Base-by-base conservation (phyloP, 176 grass and related monocot genomes). In the Avena atlantica region DNA sequence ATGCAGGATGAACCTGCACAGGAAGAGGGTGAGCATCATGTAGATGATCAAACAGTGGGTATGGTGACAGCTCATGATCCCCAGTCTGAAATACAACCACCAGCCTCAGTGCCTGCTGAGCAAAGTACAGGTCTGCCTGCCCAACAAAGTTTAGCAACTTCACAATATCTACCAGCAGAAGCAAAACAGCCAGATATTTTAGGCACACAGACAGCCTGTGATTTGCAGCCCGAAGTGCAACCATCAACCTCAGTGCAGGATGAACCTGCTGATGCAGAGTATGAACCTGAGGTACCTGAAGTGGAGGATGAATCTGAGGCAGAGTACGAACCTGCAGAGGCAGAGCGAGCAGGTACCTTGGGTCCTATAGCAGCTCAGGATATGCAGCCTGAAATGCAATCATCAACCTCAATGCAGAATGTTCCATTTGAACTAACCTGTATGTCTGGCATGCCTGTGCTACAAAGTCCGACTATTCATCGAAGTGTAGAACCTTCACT, bases 101-200 rank as follows among this genome's bases (percentile, higher is more conserved):
- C 60, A 63, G 60, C 60, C 60, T 25, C 23, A 63, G 23, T 63
- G 23, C 23, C 9, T 63, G 60, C 60, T 63, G 21, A 70, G 51
- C 73, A 83, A 83, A 90, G 56, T 45, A 82, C 20, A 17, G 8
- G 48, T 69, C 1, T 16, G 50, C 19, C 48, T 77, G 31, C 58
- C 71, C 86, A 29, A 57, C 70, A 77, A 69, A 83, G 14, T 48
- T 12, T 70, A 61, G 76, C 62, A 89, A 47, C 80, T 87, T 72
- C 80, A 76, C 19, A 12, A 56, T 48, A 58, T 49, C 60, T 37
- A 53, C 66, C 63, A 88, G 55, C 72, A 13, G 66, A 82, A n/a
- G 67, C 71, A 86, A 55, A 78, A 47, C 49, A 6, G 60, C 1
- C 55, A 36, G 11, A 19, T 90, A 53, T 78, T 48, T 17, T 81